Evolutionary conservation across 73 alveolate species (phyloP).

Genomic region (Paramecium bursaria): DNA sequence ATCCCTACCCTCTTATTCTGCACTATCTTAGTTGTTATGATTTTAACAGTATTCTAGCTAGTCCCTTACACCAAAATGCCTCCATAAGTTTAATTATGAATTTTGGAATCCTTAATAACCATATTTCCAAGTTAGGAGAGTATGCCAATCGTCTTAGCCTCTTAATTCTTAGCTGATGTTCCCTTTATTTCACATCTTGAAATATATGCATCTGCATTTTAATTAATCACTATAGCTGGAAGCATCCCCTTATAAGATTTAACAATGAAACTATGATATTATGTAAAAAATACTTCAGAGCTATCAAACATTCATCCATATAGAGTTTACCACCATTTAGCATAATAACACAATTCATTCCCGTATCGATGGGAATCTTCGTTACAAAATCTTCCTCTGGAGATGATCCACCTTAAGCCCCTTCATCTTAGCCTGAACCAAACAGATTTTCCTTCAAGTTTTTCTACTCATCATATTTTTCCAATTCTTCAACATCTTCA

Average conservation of each 20-base stretch:
- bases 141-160: conserved; percentile 53
- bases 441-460: conserved; percentile 72
- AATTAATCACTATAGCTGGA: conserved; percentile 58
- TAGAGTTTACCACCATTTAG: conserved; percentile 59
- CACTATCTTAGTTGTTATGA: conserved; percentile 20
- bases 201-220: conserved; percentile 32
- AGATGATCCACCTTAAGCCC: conserved; percentile 41
- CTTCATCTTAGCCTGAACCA: conserved; percentile 41
- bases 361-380: conserved; percentile 58
- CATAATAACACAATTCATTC: conserved; percentile 62
- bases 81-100: conserved; percentile 63
- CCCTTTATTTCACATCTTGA: conserved; percentile 59
- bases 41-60: neutral
- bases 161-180: conserved; percentile 40
- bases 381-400: conserved; percentile 64
- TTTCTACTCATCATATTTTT: conserved; percentile 67
- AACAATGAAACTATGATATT: conserved; percentile 43
- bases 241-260: conserved; percentile 49
- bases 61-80: conserved; percentile 41
- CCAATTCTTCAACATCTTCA: conserved; percentile 69
- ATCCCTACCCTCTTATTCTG: conserved; percentile 59
- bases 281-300: conserved; percentile 28
- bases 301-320: conserved; percentile 66
- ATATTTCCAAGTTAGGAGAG: conserved; percentile 48
- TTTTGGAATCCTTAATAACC: conserved; percentile 50